Percentiles rank a stretch among this genome's conserved stretches.
phyloP scores from a whole-genome alignment of 2,329 filamentous ascomycete genomes.

The Epichloe brachyelytri region DNA sequence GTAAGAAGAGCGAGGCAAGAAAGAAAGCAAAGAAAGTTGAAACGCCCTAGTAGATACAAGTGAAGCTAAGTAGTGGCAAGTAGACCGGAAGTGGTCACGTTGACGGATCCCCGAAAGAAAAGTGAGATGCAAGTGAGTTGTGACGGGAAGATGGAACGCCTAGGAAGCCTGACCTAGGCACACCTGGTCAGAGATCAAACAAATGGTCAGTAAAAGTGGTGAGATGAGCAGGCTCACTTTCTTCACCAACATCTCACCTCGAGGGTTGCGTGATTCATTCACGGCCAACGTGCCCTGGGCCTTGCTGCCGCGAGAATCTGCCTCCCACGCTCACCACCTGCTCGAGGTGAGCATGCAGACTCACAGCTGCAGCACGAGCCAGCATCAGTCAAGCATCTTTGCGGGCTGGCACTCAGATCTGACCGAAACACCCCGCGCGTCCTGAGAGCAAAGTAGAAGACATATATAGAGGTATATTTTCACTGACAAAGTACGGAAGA shows the following conservation, averaged over 20 bases:
- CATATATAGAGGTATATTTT: background rate
- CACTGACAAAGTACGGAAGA: background rate
- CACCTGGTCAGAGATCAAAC: background rate
- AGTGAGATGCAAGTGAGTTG: constrained; percentile 2
- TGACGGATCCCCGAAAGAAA: background rate
- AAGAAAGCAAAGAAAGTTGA: background rate
- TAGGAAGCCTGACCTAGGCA: background rate
- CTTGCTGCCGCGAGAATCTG: background rate
- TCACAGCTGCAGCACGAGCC: background rate
- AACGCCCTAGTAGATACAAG: background rate
- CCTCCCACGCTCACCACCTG: background rate
- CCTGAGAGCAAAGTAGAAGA: background rate
- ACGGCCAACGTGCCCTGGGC: background rate
- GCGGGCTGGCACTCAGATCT: background rate
- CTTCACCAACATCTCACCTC: background rate
- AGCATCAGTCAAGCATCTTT: background rate
- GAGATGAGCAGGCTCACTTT: background rate
- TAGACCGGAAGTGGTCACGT: background rate
- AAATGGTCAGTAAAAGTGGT: background rate
- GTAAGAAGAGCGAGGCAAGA: background rate
- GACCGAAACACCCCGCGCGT: background rate
- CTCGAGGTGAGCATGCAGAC: background rate
- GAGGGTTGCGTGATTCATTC: background rate
- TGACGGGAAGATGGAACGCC: background rate
- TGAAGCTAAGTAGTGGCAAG: background rate